Base-by-base conservation (phyloP, 371 early-diverging fungal genomes). In the Sporodiniella umbellata region DNA sequence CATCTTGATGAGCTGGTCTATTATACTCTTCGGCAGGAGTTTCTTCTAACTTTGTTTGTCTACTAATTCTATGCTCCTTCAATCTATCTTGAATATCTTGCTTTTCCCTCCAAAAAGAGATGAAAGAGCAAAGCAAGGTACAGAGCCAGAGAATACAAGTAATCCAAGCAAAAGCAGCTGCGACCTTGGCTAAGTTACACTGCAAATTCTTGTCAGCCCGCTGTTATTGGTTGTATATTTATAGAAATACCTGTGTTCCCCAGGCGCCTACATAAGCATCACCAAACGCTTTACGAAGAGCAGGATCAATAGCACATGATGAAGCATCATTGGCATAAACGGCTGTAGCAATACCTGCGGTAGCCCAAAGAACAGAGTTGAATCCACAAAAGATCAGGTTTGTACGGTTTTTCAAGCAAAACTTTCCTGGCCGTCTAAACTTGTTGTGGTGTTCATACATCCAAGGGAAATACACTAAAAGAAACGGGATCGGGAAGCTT, bases 141-240 rank as follows among this genome's bases (percentile, higher is more conserved):
- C 47, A 42, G 14, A 72, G 23, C 76, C 76, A 75, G 33, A 70
- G 28, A 37, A 75, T 56, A 55, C 70, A 72, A 21, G 68, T 70
- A 12, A 72, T 53, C 76, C 76, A 75, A 18, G 70, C 46, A 54
- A 75, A 70, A n/a, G 53, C 76, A 42, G 70, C 64, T 8, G 62
- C 42, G 3, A 61, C 68, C 48, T 70, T 72, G 17, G 56, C 67
- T 21, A 65, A 56, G 44, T 70, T 70, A 42, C 76, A 75, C 76
- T 51, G 54, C 12, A 44, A 39, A 3, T 37, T 49, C 10, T 30
- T 26, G 8, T 19, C 11, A 22, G 47, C 33, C 17, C 4, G 21
- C 6, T n/a, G 8, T 37, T 35, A 15, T 15, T 22, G n/a, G 18
- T 24, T 15, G 2, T 33, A 5, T 51, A 10, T 15, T 40, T 6